Base-by-base conservation (phyloP, 495 filamentous ascomycete genomes). In the Thozetella sp. region DNA sequence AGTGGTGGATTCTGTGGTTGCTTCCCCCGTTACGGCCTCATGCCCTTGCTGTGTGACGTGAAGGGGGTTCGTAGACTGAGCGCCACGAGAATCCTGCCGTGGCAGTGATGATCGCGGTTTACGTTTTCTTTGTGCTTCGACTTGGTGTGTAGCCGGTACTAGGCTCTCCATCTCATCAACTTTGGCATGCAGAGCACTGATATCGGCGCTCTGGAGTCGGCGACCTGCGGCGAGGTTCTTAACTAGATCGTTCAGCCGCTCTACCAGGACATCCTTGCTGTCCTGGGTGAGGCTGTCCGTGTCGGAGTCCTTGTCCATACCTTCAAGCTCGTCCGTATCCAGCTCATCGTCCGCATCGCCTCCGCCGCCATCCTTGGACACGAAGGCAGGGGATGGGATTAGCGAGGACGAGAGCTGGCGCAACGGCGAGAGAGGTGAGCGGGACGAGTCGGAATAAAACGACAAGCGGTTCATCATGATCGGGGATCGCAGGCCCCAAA, bases 211-310 rank as follows among this genome's bases (percentile, higher is more conserved):
- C 67, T 61, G 13, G 63, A 55, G 17, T 61, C 54, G 13, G 63
- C 64, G 19, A 46, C 51, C 55, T 34, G 61, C 27, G 23, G 63
- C 53, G 59, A 62, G 63, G 19, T 70, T 70, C 13, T 69, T 59
- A 2, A 77, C 73, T 45, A 85, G 63, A 53, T 80, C 75, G 58
- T 75, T 74, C 6, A 85, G 70, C 46, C 83, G 74, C 52, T 82
- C 77, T 10, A 81, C 66, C 25, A 84, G 64, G 3, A 77, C 76
- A 65, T 82, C 76, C 56, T 74, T 79, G 67, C 75, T 77, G 58
- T 79, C 75, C 25, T 74, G 73, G 13, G 72, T 64, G 56, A 70
- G 54, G 15, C 71, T 62, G 23, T 59, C 64, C 20, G 65, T 52
- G 12, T 50, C 54, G 3, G 57, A 50, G 22, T 60, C 55, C 26